phyloP scores from a whole-genome alignment of 441 rosid species.

The Dalechampia spathulata region DNA sequence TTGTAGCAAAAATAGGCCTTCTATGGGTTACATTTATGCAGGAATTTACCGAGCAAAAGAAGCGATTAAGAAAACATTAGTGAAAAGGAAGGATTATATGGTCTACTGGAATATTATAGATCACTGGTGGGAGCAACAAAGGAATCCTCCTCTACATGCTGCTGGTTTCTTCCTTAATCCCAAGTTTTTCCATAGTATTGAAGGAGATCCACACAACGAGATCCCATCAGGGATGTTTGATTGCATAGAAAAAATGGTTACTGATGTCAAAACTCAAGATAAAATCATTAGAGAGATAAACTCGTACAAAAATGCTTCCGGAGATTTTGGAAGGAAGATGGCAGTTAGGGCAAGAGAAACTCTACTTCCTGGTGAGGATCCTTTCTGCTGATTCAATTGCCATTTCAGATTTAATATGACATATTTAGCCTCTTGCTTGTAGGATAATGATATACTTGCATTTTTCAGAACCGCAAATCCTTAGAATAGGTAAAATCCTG shows the following conservation, averaged over 20 bases:
- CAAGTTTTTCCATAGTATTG: slow-evolving; percentile 60
- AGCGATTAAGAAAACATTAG: slow-evolving; percentile 55
- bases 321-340: slow-evolving; percentile 80
- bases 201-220: slow-evolving; percentile 54
- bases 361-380: slow-evolving; percentile 61
- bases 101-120: slow-evolving; percentile 75
- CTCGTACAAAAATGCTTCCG: slow-evolving; percentile 59
- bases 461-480: too few species aligned
- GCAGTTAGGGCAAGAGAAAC: slow-evolving; percentile 69
- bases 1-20: slow-evolving; percentile 56
- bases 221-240: slow-evolving; percentile 59
- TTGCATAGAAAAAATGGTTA: slow-evolving; percentile 69
- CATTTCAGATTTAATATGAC: neutral
- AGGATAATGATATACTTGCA: neutral
- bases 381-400: slow-evolving; percentile 12
- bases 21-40: slow-evolving; percentile 73
- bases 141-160: slow-evolving; percentile 61
- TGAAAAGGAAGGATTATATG: slow-evolving; percentile 51
- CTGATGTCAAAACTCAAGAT: slow-evolving; percentile 54
- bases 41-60: slow-evolving; percentile 70
- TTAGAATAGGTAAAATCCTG: neutral
- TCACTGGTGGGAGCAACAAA: slow-evolving; percentile 62
- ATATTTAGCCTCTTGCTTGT: neutral
- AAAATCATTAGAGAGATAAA: slow-evolving; percentile 53
- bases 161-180: slow-evolving; percentile 92